Base-by-base conservation (phyloP, 2,329 filamentous ascomycete species). In the Rhinocladiella similis region DNA sequence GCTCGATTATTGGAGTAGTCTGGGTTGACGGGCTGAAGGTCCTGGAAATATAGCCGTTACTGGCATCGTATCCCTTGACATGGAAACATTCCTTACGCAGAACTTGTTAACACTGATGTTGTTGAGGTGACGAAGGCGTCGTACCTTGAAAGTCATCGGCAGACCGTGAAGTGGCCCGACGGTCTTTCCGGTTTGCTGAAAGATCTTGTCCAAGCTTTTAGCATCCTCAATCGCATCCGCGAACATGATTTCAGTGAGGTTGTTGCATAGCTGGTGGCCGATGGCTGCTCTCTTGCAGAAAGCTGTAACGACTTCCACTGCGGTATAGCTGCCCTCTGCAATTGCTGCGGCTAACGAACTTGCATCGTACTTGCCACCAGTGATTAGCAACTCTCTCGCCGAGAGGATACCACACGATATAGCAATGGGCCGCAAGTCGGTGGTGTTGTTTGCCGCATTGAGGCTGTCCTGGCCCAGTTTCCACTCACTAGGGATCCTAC, bases 41-140 rank as follows among this genome's bases (percentile, higher is more conserved):
- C 56, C 86, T 78, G 0, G 81, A 80, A 0, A 81, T 80, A 61
- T 90, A 78, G 1, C 83, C 83, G 2, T 82, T 76, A 1, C 76
- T 80, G 6, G 77, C 77, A 47, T 83, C 80, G 29, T 79, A 74
- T 5, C 81, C 82, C 9, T 73, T 69, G 22, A 79, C 56, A 43
- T 70, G 65, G 50, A 65, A 65, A 18, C 58, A 59, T 46, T 65
- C 63, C 51, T 56, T 45, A 62, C 63, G 46, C 35, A 27, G 10
- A 3, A 13, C 5, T 16, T 5, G 35, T 19, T 38, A 29, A 22
- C 18, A 46, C 62, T 22, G 45, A 22, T 19, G 12, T 22, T 22
- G 14, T 3, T 12, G 7, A 5, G 18, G 29, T 19, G 38, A 29
- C 57, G 56, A 50, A n/a, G 19, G 20, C 12, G 5, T 4, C 45